Evolutionary conservation across 805 yeast genomes (phyloP).

Genomic region (Grigorovia jiainica): DNA sequence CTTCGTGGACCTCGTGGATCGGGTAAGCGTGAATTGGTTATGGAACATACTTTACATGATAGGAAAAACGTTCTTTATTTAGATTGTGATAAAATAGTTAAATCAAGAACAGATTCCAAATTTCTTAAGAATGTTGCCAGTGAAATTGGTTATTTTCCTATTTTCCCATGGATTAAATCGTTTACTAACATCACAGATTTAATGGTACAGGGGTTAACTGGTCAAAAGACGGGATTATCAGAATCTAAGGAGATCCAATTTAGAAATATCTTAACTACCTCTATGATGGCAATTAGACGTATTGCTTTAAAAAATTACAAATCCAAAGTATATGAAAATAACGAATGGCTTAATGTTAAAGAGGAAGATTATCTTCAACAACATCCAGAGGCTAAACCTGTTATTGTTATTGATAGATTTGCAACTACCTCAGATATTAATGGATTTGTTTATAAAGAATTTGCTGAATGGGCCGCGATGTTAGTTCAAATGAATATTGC

Average conservation of each 20-base stretch:
- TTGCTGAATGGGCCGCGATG: slow-evolving; percentile 85
- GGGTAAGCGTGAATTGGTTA: slow-evolving; percentile 78
- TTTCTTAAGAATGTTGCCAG: slow-evolving; percentile 60
- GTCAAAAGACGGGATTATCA: slow-evolving; percentile 84
- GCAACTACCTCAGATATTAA: slow-evolving; percentile 49
- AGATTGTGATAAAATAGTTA: slow-evolving; percentile 70
- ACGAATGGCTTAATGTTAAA: slow-evolving; percentile 33
- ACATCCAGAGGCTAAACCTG: slow-evolving; percentile 79
- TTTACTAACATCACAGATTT: slow-evolving; percentile 73
- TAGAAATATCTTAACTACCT: slow-evolving; percentile 65
- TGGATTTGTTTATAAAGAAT: slow-evolving; percentile 56
- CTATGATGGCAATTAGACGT: slow-evolving; percentile 64
- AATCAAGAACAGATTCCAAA: slow-evolving; percentile 63
- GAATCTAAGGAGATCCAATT: slow-evolving; percentile 76
- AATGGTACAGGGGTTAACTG: slow-evolving; percentile 82
- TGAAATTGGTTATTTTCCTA: slow-evolving; percentile 85
- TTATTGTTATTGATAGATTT: slow-evolving; percentile 72
- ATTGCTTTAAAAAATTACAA: slow-evolving; percentile 43
- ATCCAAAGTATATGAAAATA: slow-evolving; percentile 25
- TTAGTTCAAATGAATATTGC: slow-evolving; percentile 72
- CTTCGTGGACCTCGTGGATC: slow-evolving; percentile 91
- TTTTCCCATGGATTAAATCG: slow-evolving; percentile 85
- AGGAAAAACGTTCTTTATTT: slow-evolving; percentile 56
- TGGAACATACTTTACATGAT: slow-evolving; percentile 52
- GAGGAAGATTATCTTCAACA: slow-evolving; percentile 79